Base-by-base conservation (phyloP, 768 basidiomycete genomes). In the Tricholoma saponaceum region DNA sequence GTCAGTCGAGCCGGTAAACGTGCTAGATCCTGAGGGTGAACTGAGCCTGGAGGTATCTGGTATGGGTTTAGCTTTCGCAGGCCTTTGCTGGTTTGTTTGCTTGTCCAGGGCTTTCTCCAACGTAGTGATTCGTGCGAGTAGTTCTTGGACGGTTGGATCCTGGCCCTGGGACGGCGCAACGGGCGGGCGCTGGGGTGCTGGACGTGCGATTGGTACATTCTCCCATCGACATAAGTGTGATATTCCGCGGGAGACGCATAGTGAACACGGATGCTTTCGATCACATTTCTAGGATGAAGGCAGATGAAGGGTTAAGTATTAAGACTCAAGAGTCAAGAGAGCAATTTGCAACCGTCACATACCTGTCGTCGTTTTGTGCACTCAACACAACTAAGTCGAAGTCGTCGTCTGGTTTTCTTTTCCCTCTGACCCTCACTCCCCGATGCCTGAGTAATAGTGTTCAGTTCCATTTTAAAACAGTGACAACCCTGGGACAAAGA, bases 291-390 rank as follows among this genome's bases (percentile, higher is more conserved):
- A 25, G 30, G 35, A 43, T 43, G 18, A 43, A 43, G 13, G n/a
- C n/a, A n/a, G n/a, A n/a, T n/a, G n/a, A n/a, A n/a, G n/a, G n/a
- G n/a, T n/a, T n/a, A n/a, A n/a, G n/a, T n/a, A n/a, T n/a, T n/a
- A n/a, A n/a, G n/a, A n/a, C n/a, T n/a, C n/a, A n/a, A n/a, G n/a
- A 58, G 32, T 51, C 56, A 59, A 51, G 39, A 51, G 23, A 57
- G 43, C 52, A 50, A 39, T 26, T 37, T 20, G n/a, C 14, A 47
- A 13, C 43, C 53, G 25, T 41, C 37, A 66, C 75, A 59, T 60
- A 80, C 81, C 72, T 82, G 82, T 56, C 81, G 72, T 51, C 81
- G 74, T 63, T 80, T 82, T 1, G 83, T 80, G 61, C 82, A 83
- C 63, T 83, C 81, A 6, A 83, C 77, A 60, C 83, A 83, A 62